Evolutionary conservation across 2,329 filamentous ascomycete species (phyloP).

Genomic region (Pestalotiopsis sp.): DNA sequence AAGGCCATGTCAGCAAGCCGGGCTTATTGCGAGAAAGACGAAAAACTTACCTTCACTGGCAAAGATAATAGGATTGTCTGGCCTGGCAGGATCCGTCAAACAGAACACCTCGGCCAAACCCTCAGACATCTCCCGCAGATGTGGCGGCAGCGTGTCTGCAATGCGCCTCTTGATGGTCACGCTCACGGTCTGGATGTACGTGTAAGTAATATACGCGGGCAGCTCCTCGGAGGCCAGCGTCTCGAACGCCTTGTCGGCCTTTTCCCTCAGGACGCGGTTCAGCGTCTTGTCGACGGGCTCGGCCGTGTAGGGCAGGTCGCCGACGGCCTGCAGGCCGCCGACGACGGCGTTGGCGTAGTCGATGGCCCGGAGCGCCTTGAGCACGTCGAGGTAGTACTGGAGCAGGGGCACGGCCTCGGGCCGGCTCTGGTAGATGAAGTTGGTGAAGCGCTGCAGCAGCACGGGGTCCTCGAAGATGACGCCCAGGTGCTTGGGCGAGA

Average conservation of each 20-base stretch:
- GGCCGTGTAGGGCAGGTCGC: slow-evolving; percentile 57
- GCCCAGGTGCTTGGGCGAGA: slow-evolving; percentile 66
- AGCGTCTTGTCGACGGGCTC: slow-evolving; percentile 51
- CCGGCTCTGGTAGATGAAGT: slow-evolving; percentile 63
- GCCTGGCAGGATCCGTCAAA: slow-evolving; percentile 71
- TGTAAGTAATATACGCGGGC: slow-evolving; percentile 71
- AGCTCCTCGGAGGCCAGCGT: slow-evolving; percentile 68
- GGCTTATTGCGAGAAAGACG: neutral
- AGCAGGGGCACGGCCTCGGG: slow-evolving; percentile 67
- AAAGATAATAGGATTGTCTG: slow-evolving; percentile 78
- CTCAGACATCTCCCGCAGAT: slow-evolving; percentile 71
- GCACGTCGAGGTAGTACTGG: slow-evolving; percentile 71
- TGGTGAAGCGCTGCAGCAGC: slow-evolving; percentile 66
- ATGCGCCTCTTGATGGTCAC: slow-evolving; percentile 69
- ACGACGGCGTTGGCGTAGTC: slow-evolving; percentile 72
- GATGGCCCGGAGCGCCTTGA: slow-evolving; percentile 73
- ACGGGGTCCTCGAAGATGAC: slow-evolving; percentile 67
- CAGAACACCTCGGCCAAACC: slow-evolving; percentile 79
- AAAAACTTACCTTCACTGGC: slow-evolving; percentile 66
- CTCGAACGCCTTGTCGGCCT: slow-evolving; percentile 67
- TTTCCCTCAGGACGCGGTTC: slow-evolving; percentile 63
- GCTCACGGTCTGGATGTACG: slow-evolving; percentile 71
- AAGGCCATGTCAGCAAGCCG: neutral
- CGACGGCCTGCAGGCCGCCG: slow-evolving; percentile 59
- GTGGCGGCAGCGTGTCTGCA: slow-evolving; percentile 65